Evolutionary conservation across 805 yeast species (phyloP), one percentile per base, ranked within the genome.

Genomic region (Trichomonascus vanleenenianus): DNA sequence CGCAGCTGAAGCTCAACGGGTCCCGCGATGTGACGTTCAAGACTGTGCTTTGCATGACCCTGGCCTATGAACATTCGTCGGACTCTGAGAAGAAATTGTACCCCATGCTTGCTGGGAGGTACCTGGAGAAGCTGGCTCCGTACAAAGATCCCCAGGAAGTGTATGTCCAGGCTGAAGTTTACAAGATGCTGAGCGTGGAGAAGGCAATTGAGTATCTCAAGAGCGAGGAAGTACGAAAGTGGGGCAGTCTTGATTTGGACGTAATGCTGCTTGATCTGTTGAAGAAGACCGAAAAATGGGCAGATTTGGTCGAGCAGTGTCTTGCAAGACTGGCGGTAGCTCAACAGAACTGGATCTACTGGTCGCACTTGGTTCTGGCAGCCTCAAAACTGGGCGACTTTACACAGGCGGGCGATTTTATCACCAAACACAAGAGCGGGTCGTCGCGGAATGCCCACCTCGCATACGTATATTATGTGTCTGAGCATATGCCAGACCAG

Each of bases 161-260:
- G 2, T 85, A 67, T 51, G 75, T 86, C 2, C 72, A 72, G 47
- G 79, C 78, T 2, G 64, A 70, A 36, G 70, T 85, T 2, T 61
- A 80, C 49, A 60, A 66, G 39, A 52, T 65, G 38, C 59, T 54
- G 34, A 64, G 64, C 0, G 63, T 71, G 16, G 61, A 60, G 0
- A 70, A 69, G 39, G 62, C 73, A 15, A 60, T 71, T 2, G 59
- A 58, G 38, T 58, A 50, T 36, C 53, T 65, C 7, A 45, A 35
- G 8, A 44, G 49, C 12, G 46, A 43, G 7, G 54, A 47, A 12
- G 51, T 51, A 14, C 44, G 44, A 35, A 47, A 40, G 6, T 56
- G 55, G 52, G 61, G 72, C 47, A 84, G 85, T 56, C 66, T 89
- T 45, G 87, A 85, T 41, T 67, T 86, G 44, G 76, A 77, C n/a